Evolutionary conservation across 2,329 filamentous ascomycete species (phyloP), one percentile per base, ranked within the genome.

Genomic region (Ophioceras dolichostomum): DNA sequence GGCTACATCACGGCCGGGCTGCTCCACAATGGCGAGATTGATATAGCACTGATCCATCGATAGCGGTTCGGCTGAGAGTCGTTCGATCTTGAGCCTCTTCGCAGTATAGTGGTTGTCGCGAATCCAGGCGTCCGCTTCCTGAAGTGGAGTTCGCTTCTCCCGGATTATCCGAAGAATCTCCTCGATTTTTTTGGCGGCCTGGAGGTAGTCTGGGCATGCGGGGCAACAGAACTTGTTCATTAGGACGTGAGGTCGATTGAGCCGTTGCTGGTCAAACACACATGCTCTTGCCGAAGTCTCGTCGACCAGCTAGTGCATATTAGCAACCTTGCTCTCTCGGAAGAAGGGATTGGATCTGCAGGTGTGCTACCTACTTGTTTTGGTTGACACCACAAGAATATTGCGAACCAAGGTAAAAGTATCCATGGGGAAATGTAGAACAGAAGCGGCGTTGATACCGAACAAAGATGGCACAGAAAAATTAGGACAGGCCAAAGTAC

Each of bases 1-100:
- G 20, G 14, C n/a, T 33, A 17, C 17, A 21, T 41, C 38, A 8
- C 41, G 9, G 17, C 29, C 35, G 8, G 19, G 14, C 26, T 51
- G 40, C 42, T 58, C 47, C 18, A 61, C 39, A n/a, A 61, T 49
- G 33, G 49, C 49, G 17, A 62, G 54, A 41, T 63, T 62, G 42
- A 62, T 61, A 33, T 61, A 62, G 43, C 56, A 61, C 27, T 54
- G 49, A 20, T 56, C 45, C 48, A 61, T 58, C 3, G 46, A 17
- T 20, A 61, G 41, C 10, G 4, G 4, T 0, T 54, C 46, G 22
- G 56, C 56, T 6, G 55, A 61, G 20, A 62, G 49, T 14, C 56
- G 49, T 43, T 56, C 39, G 30, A 61, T 58, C 26, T 43, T 38
- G 29, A 60, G 50, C 34, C 35, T 47, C 1, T 47, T 41, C 8